Conservation (phyloP, 306 rosid genomes). For the Trichosanthes truncata region DNA sequence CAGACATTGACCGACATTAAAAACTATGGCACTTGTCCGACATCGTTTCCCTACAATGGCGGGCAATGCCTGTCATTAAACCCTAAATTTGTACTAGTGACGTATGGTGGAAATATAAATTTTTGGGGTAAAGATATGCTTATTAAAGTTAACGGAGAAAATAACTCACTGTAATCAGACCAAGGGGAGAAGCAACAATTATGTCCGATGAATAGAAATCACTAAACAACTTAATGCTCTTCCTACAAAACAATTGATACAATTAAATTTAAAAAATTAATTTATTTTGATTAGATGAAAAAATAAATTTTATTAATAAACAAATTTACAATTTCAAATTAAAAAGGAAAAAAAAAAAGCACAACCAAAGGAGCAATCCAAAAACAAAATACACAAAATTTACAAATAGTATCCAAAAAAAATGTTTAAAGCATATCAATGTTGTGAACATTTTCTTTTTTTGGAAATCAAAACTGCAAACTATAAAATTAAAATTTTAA, state of each 20-base stretch:
- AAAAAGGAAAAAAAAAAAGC: too few relatives aligned
- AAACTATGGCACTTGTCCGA: too few relatives aligned
- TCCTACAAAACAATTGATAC: constrained; percentile 33
- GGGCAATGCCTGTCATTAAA: too few relatives aligned
- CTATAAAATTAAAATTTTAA: background rate
- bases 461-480: background rate
- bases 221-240: constrained; percentile 68
- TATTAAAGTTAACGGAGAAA: background rate
- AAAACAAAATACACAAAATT: background rate
- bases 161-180: constrained; percentile 52
- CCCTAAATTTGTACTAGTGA: too few relatives aligned
- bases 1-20: too few relatives aligned
- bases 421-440: background rate
- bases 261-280: background rate
- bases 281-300: background rate
- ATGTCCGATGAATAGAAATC: constrained; percentile 87
- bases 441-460: background rate
- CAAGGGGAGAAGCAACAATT: constrained; percentile 77
- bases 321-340: background rate
- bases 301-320: background rate
- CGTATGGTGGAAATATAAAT: background rate
- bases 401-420: background rate
- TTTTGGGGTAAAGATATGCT: background rate
- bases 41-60: too few relatives aligned
- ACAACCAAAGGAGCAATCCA: background rate